These are phyloP conservation scores for Astragalus glycyphyllos DNA, from an alignment of 306 rosid genomes.

Conservation along the genomic window DNA sequence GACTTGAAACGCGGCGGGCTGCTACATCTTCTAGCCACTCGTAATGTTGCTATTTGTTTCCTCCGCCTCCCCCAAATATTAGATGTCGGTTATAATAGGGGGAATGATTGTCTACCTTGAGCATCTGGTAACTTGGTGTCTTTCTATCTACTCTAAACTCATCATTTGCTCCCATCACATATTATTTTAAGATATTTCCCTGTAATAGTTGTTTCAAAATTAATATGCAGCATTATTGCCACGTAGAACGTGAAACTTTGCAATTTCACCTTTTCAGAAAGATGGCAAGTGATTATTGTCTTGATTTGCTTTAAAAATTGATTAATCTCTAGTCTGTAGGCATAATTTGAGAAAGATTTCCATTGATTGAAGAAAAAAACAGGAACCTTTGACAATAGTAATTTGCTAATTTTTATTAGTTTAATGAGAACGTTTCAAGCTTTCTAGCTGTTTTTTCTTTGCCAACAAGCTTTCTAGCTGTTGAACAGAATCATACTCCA, in stretches of 20 bases:
- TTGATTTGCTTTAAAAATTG: neutral
- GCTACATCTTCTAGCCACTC: neutral
- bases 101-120: no score
- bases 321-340: neutral
- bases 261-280: constrained; percentile 16
- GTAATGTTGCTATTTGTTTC: neutral
- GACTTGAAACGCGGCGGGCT: no score
- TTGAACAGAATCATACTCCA: constrained; percentile 18
- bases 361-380: neutral
- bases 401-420: neutral
- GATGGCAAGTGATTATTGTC: constrained; percentile 3
- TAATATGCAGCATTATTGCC: no score
- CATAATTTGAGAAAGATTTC: neutral
- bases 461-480: constrained; percentile 21
- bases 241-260: neutral
- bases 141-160: no score
- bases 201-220: no score
- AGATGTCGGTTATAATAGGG: no score
- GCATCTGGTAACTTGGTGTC: no score
- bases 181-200: no score
- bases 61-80: no score
- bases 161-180: no score
- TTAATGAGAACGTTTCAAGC: constrained; percentile 19
- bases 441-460: constrained; percentile 17
- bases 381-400: neutral